Evolutionary conservation across 208 protist species (phyloP).

Genomic region (Leishmania martiniquensis): DNA sequence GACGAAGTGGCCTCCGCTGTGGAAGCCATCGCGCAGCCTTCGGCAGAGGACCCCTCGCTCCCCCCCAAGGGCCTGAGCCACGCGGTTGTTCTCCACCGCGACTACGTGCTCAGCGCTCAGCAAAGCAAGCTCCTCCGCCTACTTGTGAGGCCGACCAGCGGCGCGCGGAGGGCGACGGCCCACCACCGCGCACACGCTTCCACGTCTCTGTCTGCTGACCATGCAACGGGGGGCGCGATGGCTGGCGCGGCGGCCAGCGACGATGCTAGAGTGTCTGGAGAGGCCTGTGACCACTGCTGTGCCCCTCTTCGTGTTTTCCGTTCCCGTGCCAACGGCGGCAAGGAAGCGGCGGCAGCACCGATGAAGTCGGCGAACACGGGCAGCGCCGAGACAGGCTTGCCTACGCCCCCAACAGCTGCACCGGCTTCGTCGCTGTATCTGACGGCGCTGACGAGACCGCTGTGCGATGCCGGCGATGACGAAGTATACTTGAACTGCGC

Average conservation of each 20-base stretch:
- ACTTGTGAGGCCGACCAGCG: conserved; percentile 1
- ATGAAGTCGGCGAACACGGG: neutral
- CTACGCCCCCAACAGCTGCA: neutral
- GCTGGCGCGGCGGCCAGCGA: neutral
- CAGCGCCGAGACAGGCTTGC: neutral
- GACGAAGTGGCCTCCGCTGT: conserved; percentile 14
- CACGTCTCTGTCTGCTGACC: neutral
- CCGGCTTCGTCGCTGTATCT: conserved; percentile 7
- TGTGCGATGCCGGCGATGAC: neutral
- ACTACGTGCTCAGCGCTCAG: conserved; percentile 1
- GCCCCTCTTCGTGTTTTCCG: neutral
- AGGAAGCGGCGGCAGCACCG: neutral
- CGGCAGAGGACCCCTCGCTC: neutral
- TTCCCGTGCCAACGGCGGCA: neutral
- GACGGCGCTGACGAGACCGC: neutral
- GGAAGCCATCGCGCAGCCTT: neutral
- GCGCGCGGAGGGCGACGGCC: neutral
- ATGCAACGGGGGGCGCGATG: neutral
- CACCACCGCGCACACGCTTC: neutral
- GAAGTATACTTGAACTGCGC: neutral
- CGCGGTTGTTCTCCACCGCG: neutral
- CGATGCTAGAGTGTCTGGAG: neutral
- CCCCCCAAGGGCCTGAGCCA: neutral
- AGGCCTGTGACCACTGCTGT: neutral
- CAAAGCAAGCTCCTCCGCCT: conserved; percentile 6